Percentiles rank a stretch among this genome's conserved stretches.
phyloP scores from a whole-genome alignment of 2,329 filamentous ascomycete genomes.

The Pyricularia sp. region DNA sequence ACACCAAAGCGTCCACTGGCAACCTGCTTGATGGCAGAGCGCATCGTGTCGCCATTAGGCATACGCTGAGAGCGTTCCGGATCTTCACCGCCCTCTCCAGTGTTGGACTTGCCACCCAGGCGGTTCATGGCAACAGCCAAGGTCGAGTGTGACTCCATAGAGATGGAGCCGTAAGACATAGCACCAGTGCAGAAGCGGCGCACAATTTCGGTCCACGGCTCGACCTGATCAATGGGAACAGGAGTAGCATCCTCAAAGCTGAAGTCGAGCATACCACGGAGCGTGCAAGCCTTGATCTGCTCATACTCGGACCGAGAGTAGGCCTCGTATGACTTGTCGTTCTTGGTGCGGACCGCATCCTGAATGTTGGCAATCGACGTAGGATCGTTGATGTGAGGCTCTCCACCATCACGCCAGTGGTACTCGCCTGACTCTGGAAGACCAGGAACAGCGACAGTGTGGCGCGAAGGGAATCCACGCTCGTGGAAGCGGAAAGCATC shows the following conservation, averaged over 20 bases:
- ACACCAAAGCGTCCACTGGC: conserved; percentile 94
- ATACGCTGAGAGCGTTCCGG: conserved; percentile 79
- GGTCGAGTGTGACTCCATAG: conserved; percentile 96
- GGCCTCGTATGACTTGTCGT: conserved; percentile 96
- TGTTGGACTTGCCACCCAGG: conserved; percentile 94
- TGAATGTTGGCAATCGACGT: conserved; percentile 94
- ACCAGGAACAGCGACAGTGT: conserved; percentile 67
- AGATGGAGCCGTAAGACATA: conserved; percentile 98
- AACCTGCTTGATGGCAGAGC: conserved; percentile 95
- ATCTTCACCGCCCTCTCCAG: conserved; percentile 93
- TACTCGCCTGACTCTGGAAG: conserved; percentile 92
- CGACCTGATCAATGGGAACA: conserved; percentile 91
- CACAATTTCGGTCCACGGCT: conserved; percentile 97
- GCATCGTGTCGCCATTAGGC: conserved; percentile 92
- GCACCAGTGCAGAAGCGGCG: conserved; percentile 93
- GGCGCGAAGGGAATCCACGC: conserved; percentile 76
- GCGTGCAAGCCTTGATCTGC: conserved; percentile 92
- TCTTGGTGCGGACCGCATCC: conserved; percentile 92
- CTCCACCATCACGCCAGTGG: conserved; percentile 95
- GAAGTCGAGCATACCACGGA: conserved; percentile 91
- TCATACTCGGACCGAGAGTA: conserved; percentile 91
- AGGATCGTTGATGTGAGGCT: conserved; percentile 92
- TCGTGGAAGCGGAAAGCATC: conserved; percentile 94
- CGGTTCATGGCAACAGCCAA: conserved; percentile 95
- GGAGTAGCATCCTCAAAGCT: conserved; percentile 80